Evolutionary conservation across 2,329 filamentous ascomycete genomes (phyloP), one percentile per base, ranked within the genome.

Genomic region (Diaporthe citriasiana): DNA sequence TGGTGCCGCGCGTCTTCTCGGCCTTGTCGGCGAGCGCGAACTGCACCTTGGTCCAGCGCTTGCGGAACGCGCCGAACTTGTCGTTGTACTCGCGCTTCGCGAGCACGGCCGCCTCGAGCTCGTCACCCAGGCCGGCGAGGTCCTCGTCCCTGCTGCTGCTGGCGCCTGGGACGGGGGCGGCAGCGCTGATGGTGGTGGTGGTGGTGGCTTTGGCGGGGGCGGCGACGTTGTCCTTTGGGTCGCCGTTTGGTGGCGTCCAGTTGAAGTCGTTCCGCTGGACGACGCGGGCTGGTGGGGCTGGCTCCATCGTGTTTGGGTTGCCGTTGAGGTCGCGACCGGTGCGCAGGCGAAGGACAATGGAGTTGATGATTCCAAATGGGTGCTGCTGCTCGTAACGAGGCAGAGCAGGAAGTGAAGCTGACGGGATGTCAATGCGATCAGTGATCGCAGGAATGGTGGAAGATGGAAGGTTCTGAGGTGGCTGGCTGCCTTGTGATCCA

Each of bases 231-330:
- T 42, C 51, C n/a, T 42, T 60, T 40, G 27, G 53, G 60, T 59
- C 60, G 53, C 51, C 51, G 55, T 35, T 45, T 53, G 55, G 17
- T 40, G 45, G n/a, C 55, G 40, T 33, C 55, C 63, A 12, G 35
- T 50, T 47, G 63, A 73, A 73, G 42, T 60, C 71, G 25, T 73
- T 60, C 42, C 55, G 71, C 33, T 57, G 63, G 4, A 56, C 56
- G 12, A 60, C 22, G 7, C 55, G 71, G 13, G 63, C 63, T 33
- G 71, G 42, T n/a, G 45, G 63, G 19, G 71, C 40, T 35, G 63
- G 51, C 19, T 33, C 55, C 30, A 70, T 40, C 3, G 25, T 35
- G 38, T 59, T 57, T 35, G 27, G 30, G 17, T 50, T 30, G 22
- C 19, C 4, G 13, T 25, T 33, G 30, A 53, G 40, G 19, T 71